Conservation (phyloP, 108 stramenopile species). For the Schizochytrium sp. region DNA sequence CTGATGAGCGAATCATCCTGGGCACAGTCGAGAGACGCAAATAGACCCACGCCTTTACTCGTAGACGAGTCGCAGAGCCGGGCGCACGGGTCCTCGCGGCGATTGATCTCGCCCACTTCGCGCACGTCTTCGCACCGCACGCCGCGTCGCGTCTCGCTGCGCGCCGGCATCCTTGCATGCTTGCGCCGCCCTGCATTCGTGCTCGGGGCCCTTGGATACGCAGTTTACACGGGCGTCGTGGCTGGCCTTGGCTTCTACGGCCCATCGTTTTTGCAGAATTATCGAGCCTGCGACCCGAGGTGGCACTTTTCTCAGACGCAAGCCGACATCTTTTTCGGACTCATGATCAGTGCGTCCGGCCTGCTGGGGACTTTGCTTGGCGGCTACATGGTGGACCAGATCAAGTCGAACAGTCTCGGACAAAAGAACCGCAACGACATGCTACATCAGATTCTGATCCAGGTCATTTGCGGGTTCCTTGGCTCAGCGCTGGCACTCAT, state of each 20-base stretch:
- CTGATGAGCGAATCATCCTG: no score
- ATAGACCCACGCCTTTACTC: not conserved
- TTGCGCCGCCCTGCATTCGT: not conserved
- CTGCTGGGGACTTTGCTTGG: not conserved
- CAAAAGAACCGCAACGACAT: not conserved
- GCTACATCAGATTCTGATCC: not conserved
- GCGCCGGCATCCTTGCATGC: not conserved
- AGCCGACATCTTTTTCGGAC: not conserved
- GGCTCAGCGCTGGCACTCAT: not conserved
- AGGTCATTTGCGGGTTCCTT: not conserved
- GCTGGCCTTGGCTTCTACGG: not conserved
- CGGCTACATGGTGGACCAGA: not conserved
- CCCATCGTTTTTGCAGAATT: not conserved
- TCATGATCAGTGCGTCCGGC: not conserved
- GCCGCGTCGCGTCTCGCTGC: not conserved
- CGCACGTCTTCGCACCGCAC: not conserved
- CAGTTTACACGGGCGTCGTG: not conserved
- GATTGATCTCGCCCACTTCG: not conserved
- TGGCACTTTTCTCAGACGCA: not conserved
- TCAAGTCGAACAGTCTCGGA: not conserved
- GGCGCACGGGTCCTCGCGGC: not conserved
- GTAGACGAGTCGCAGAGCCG: not conserved
- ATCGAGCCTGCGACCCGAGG: not conserved
- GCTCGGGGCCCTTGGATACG: not conserved
- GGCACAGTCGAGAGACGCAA: not conserved